Conservation (phyloP, 2,329 filamentous ascomycete genomes). For the Tolypocladium amazonense region DNA sequence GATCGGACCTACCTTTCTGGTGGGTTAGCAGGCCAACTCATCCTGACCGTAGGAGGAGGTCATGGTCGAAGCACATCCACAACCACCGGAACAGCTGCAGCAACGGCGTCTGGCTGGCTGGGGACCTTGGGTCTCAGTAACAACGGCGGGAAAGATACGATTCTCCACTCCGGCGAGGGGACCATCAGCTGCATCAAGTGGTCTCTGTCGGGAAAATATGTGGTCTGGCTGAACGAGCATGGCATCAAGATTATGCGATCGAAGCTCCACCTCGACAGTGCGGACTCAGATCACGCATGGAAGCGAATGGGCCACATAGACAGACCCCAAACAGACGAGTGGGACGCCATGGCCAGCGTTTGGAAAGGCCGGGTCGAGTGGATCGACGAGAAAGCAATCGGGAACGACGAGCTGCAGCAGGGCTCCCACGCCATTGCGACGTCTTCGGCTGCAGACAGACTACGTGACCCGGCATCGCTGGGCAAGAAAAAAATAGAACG, state of each 20-base stretch:
- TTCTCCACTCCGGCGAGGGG: conserved; percentile 87
- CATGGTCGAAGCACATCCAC: conserved; percentile 78
- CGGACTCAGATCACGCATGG: conserved; percentile 78
- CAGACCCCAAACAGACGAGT: conserved; percentile 72
- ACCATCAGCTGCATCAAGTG: conserved; percentile 87
- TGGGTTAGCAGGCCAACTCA: conserved; percentile 75
- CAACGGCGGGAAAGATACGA: conserved; percentile 71
- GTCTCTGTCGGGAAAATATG: conserved; percentile 85
- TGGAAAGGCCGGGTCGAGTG: conserved; percentile 91
- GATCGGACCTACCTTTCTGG: conserved; percentile 87
- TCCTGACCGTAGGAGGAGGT: conserved; percentile 74
- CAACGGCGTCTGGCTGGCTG: conserved; percentile 81
- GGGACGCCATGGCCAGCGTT: conserved; percentile 93
- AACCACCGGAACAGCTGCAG: conserved; percentile 71
- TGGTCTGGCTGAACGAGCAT: conserved; percentile 92
- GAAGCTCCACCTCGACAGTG: conserved; percentile 66
- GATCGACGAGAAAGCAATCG: conserved; percentile 78
- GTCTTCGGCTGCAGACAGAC: conserved; percentile 35
- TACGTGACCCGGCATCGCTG: conserved; percentile 38
- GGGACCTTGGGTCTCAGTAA: conserved; percentile 73
- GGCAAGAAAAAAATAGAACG: conserved; percentile 54
- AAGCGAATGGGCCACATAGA: conserved; percentile 89
- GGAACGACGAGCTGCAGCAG: conserved; percentile 51
- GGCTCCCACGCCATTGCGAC: conserved; percentile 21
- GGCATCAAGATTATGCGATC: conserved; percentile 97